A percentile compares a stretch with the other conserved stretches of the same genome.
Conservation (phyloP, 106 monocot genomes). For the Iris macrosiphon region DNA sequence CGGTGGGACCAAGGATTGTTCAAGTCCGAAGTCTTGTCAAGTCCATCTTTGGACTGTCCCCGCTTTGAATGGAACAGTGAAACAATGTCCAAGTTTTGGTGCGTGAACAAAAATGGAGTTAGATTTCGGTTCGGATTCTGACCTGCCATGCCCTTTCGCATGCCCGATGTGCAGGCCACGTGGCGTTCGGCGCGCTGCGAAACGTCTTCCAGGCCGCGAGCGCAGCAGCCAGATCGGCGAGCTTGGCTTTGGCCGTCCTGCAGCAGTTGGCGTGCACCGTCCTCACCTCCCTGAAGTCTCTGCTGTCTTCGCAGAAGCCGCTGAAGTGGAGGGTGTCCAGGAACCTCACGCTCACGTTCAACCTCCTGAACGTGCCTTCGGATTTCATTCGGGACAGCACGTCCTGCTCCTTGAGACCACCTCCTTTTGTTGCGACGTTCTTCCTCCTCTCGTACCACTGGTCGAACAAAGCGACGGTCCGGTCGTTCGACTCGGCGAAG, state of each 20-base stretch:
- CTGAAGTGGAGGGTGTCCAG: slow-evolving; percentile 42
- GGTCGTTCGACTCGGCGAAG: slow-evolving; percentile 43
- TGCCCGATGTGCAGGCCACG: slow-evolving; percentile 23
- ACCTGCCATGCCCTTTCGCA: slow-evolving; percentile 12
- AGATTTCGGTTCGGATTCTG: too few species aligned
- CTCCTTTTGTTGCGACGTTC: slow-evolving; percentile 9
- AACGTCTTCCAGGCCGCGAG: slow-evolving; percentile 35
- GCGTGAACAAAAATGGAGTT: too few species aligned
- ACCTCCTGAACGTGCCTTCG: slow-evolving; percentile 21
- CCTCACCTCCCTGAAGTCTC: slow-evolving; percentile 13
- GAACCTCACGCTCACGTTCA: slow-evolving; percentile 47
- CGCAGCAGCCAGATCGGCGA: slow-evolving; percentile 27
- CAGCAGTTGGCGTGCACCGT: slow-evolving; percentile 64
- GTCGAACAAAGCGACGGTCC: slow-evolving; percentile 43
- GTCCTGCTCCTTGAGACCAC: slow-evolving; percentile 62
- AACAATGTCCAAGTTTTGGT: too few species aligned
- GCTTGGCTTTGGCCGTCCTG: slow-evolving; percentile 37
- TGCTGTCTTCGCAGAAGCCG: slow-evolving; percentile 37
- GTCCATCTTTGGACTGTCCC: too few species aligned
- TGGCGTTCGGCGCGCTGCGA: slow-evolving; percentile 8
- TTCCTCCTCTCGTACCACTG: slow-evolving; percentile 40
- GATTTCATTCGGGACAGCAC: slow-evolving; percentile 34
- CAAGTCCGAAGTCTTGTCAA: too few species aligned
- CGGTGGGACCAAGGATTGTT: too few species aligned
- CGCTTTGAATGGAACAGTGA: too few species aligned